These are phyloP conservation scores for Aspergillus sp. DNA, from an alignment of 2,329 filamentous ascomycete genomes.

Conservation along the genomic window DNA sequence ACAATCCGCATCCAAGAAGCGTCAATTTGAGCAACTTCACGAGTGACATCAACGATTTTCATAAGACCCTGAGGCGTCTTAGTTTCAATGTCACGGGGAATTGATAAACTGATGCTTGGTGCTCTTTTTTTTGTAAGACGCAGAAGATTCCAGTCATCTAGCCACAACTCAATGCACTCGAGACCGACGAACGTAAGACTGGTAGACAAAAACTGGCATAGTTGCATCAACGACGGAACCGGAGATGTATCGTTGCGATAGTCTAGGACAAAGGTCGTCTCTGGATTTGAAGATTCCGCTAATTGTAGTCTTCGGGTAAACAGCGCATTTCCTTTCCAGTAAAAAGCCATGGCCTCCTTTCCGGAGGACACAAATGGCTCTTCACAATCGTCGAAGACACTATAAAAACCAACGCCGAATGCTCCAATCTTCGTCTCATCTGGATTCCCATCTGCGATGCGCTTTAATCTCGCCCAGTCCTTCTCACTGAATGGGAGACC, in stretches of 20 bases:
- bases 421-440: constrained; percentile 99
- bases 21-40: constrained; percentile 86
- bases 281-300: constrained; percentile 55
- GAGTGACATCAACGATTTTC: constrained; percentile 72
- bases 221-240: constrained; percentile 73
- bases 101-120: constrained; percentile 61
- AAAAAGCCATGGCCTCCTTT: constrained; percentile 91
- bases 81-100: constrained; percentile 74
- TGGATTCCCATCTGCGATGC: constrained; percentile 97
- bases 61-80: constrained; percentile 82
- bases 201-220: constrained; percentile 88
- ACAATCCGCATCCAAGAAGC: constrained; percentile 82
- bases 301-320: constrained; percentile 83
- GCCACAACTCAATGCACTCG: constrained; percentile 77
- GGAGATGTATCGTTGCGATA: constrained; percentile 85
- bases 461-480: constrained; percentile 88
- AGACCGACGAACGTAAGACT: constrained; percentile 93
- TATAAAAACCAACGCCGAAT: constrained; percentile 98
- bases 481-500: constrained; percentile 80
- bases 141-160: constrained; percentile 79
- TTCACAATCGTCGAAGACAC: constrained; percentile 95
- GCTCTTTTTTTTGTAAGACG: constrained; percentile 78
- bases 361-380: constrained; percentile 95
- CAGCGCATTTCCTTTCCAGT: constrained; percentile 97
- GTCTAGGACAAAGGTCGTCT: constrained; percentile 91